Evolutionary conservation across 108 stramenopile species (phyloP), one percentile per base, ranked within the genome.

Genomic region (Licmophora abbreviata): DNA sequence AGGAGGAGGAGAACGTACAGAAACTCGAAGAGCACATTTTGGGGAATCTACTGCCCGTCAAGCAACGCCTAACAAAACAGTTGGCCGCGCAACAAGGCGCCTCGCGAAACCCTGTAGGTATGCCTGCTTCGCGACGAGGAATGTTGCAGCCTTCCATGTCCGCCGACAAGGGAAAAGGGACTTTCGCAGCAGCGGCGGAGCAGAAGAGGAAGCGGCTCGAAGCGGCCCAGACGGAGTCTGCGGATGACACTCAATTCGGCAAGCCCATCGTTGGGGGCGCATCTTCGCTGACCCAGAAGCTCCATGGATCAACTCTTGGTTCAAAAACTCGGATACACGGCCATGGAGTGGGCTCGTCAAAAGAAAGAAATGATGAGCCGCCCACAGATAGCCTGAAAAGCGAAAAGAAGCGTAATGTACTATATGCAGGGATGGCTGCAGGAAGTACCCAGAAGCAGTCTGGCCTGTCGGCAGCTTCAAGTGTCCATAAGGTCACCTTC

Each of bases 11-110:
- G 61, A 71, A 56, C n/a, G 83, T 85, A 22, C 70, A 75, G 64
- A 77, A 80, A 48, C 59, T 89, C 14, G 88, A 89, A 57, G 83
- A 89, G 55, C 88, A 89, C 68, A 89, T 89, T 57, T 51, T 89
- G 22, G 79, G 76, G 7, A 89, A 89, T 52, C 51, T 89, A 14
- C 47, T 89, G 27, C 88, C 88, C n/a, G 88, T 89, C 18, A 89
- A 89, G 58, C 71, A 73, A 5, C 63, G 88, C 27, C 59, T 89
- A 5, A 81, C 76, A 31, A 79, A 79, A 54, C 88, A 89, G 50
- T 68, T 89, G 1, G 83, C 83, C 8, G 83, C 83, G 8, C 88
- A 88, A 59, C 78, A 82, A 62, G 87, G 87, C 10, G 87, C 87
- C n/a, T 69, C 71, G 15, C 64, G 72, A 26, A 82, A 84, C 60